Conservation (phyloP, 164 flowering plant species). For the Paratinospora sagittata region DNA sequence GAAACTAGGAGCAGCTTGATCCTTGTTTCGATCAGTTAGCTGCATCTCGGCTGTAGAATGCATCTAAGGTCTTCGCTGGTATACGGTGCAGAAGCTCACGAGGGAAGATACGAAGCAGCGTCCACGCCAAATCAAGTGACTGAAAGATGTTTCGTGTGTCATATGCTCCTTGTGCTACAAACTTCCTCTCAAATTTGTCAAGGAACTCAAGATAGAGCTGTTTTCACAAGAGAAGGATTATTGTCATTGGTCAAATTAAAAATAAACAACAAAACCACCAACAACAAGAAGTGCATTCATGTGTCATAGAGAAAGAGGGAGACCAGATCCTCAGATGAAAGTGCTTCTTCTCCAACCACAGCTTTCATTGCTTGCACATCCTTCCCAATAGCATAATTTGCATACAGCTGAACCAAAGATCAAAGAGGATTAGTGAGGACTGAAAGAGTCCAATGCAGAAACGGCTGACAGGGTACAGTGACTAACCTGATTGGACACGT, state of each 20-base stretch:
- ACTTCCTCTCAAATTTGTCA: constrained; percentile 94
- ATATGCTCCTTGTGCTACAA: constrained; percentile 89
- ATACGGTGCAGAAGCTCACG: constrained; percentile 98
- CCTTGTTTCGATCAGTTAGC: constrained; percentile 28
- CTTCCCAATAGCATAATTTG: constrained; percentile 98
- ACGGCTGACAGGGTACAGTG: neutral
- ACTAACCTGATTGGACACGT: constrained; percentile 93
- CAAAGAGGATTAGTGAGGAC: neutral
- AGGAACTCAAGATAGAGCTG: constrained; percentile 94
- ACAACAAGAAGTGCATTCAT: neutral
- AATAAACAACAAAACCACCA: neutral
- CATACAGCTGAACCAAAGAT: constrained; percentile 69
- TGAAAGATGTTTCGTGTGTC: constrained; percentile 97
- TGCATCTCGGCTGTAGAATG: constrained; percentile 33
- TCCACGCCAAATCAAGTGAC: constrained; percentile 97
- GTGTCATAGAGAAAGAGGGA: constrained; percentile 15
- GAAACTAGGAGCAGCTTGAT: neutral
- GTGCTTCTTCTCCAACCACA: constrained; percentile 99
- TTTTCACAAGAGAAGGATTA: constrained; percentile 14
- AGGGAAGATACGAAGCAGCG: constrained; percentile 89
- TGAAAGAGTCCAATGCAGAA: neutral
- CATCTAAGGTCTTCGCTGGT: constrained; percentile 92
- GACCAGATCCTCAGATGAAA: constrained; percentile 97
- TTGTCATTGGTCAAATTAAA: neutral
- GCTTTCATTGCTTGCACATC: constrained; percentile 99